Base-by-base conservation (phyloP, 371 early-diverging fungal genomes). In the Capillidium heterosporum region DNA sequence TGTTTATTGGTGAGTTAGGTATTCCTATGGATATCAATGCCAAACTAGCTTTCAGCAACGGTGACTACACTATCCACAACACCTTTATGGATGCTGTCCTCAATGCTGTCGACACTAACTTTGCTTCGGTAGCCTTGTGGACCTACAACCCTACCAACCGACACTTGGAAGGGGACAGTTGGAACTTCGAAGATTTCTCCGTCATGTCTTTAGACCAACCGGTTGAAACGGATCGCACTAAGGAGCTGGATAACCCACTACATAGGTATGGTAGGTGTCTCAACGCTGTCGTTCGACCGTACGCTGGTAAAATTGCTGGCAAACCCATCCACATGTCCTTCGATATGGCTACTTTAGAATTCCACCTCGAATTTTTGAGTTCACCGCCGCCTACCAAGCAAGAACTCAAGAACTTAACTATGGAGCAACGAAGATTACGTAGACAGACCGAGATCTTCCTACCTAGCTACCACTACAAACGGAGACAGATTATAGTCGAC, bases 191-290 rank as follows among this genome's bases (percentile, higher is more conserved):
- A 48, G 83, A 85, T 61, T 62, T 85, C 24, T 69, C 69, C 19
- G 58, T 71, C 13, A 67, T 59, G 56, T 63, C 65, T 28, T 55
- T 53, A 55, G 66, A 5, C 57, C 63, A 23, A 59, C 61, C 56
- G 42, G 56, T 48, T 29, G 49, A 28, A 61, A 59, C 48, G 49
- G 60, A 26, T 55, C 59, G 27, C 56, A 63, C 27, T 19, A 55
- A 55, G 23, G 56, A 76, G 44, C 60, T 64, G 21, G 66, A 69
- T 26, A 75, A 76, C 57, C 54, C 55, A 28, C 67, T 73, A 23
- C 82, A 85, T 63, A 61, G 71, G 29, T 88, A 87, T 17, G 89
- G 88, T 11, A 74, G 89, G 42, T 89, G 82, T 0, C 66, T 89
- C 46, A 81, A 84, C 58, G 87, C 88, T 24, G 74, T 82, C 24